Conservation (phyloP, 345 rosid genomes). For the Eucalyptus grandis region DNA sequence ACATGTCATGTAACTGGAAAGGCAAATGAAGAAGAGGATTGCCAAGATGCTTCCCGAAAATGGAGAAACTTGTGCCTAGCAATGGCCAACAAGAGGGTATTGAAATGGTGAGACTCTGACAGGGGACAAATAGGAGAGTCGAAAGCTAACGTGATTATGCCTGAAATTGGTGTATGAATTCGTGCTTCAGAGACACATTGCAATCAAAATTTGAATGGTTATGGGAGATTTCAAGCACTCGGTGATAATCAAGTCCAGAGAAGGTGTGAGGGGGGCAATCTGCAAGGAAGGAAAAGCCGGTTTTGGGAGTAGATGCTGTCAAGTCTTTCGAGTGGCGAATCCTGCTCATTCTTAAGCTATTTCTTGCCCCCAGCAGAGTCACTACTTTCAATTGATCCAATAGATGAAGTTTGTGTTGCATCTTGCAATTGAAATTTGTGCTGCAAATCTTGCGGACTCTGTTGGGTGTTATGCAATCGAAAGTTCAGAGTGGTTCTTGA, state of each 20-base stretch:
- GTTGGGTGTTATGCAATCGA: background rate
- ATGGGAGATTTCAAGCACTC: slow-evolving; percentile 54
- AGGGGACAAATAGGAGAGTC: background rate
- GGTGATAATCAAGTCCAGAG: slow-evolving; percentile 65
- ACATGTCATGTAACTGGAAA: background rate
- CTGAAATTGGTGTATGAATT: background rate
- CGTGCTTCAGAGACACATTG: background rate
- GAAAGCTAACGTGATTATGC: background rate
- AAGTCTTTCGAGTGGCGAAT: slow-evolving; percentile 68
- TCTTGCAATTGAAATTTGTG: background rate
- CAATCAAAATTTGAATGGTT: background rate
- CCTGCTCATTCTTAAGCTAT: no score
- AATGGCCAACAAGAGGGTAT: background rate
- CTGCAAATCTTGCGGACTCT: background rate
- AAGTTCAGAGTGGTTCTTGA: background rate
- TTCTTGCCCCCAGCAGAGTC: background rate
- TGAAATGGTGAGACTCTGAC: background rate
- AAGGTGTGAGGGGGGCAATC: slow-evolving; percentile 18
- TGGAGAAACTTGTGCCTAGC: background rate
- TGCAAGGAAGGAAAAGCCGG: slow-evolving; percentile 69
- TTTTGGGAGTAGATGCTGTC: slow-evolving; percentile 47
- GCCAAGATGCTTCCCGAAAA: background rate
- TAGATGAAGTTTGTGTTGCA: background rate
- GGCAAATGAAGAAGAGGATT: background rate
- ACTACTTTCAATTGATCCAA: background rate